Evolutionary conservation across 148 eudicot species (phyloP).

Genomic region (Camellia granthamiana): DNA sequence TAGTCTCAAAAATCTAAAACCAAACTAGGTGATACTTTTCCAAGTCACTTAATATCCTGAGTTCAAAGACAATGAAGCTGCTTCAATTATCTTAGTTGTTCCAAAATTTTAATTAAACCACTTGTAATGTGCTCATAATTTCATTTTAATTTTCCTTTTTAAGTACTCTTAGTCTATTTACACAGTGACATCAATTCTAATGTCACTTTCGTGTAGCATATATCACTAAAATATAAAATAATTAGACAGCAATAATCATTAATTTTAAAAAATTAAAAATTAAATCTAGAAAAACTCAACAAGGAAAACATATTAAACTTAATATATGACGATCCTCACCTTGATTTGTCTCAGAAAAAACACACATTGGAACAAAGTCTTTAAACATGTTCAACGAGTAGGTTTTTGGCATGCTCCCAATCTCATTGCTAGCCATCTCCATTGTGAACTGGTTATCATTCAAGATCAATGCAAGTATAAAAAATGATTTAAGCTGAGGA

Average conservation of each 20-base stretch:
- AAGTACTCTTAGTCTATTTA: not conserved
- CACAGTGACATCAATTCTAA: not conserved
- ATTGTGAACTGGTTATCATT: constrained; percentile 63
- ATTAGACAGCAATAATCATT: not conserved
- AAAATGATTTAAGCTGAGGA: not conserved
- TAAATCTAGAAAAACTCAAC: not conserved
- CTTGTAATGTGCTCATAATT: no score
- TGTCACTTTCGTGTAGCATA: not conserved
- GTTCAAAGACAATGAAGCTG: no score
- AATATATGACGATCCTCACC: constrained; percentile 40
- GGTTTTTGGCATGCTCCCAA: constrained; percentile 59
- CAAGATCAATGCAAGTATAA: constrained; percentile 13
- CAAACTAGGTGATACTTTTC: no score
- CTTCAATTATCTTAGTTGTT: no score
- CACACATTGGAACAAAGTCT: constrained; percentile 89
- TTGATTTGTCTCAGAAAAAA: constrained; percentile 73
- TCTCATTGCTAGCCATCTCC: constrained; percentile 76
- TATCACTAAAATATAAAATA: not conserved
- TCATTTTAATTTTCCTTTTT: not conserved
- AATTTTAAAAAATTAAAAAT: not conserved
- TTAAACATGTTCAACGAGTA: constrained; percentile 85
- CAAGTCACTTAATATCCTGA: no score
- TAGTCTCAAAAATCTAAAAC: no score
- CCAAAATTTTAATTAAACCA: no score
- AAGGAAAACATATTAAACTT: not conserved